A percentile compares a stretch with the other conserved stretches of the same genome.
phyloP scores from a whole-genome alignment of 2,329 filamentous ascomycete genomes.

The Exutisphaerella laricina region DNA sequence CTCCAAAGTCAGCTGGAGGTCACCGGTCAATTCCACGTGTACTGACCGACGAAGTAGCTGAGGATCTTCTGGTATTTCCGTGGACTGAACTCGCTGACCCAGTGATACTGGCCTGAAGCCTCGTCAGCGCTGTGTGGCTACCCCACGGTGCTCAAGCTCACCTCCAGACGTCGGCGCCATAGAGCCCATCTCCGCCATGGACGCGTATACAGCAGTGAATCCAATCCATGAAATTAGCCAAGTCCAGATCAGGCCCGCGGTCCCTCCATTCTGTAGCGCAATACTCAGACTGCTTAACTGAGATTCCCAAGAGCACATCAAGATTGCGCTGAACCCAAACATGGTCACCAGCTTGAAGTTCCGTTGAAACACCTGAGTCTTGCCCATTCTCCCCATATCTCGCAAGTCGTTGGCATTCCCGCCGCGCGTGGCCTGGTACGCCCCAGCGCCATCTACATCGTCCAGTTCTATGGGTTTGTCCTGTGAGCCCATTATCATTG shows the following conservation, averaged over 20 bases:
- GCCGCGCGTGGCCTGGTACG: constrained; percentile 7
- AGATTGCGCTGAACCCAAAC: constrained; percentile 20
- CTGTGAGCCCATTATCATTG: not conserved
- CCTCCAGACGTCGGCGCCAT: constrained; percentile 35
- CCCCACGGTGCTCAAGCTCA: no score
- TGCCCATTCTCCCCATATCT: constrained; percentile 11
- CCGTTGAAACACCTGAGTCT: constrained; percentile 12
- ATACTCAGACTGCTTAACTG: constrained; percentile 8
- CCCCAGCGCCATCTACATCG: not conserved
- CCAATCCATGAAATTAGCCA: constrained; percentile 32
- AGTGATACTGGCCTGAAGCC: constrained; percentile 14
- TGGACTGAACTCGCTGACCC: constrained; percentile 13
- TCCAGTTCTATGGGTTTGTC: not conserved
- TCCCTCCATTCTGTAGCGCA: constrained; percentile 11
- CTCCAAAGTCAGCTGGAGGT: no score
- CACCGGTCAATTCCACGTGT: no score
- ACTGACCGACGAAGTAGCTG: constrained; percentile 15
- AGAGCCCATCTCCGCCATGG: constrained; percentile 27
- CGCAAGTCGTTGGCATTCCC: constrained; percentile 7
- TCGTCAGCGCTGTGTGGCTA: no score
- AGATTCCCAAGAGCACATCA: constrained; percentile 26
- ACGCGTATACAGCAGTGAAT: constrained; percentile 30
- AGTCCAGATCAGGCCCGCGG: constrained; percentile 30
- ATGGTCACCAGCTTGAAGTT: constrained; percentile 25
- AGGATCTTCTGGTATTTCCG: constrained; percentile 10